A percentile compares a stretch with the other conserved stretches of the same genome.
phyloP scores from a whole-genome alignment of 441 rosid species.

The Pelargonium myrrhifolium region DNA sequence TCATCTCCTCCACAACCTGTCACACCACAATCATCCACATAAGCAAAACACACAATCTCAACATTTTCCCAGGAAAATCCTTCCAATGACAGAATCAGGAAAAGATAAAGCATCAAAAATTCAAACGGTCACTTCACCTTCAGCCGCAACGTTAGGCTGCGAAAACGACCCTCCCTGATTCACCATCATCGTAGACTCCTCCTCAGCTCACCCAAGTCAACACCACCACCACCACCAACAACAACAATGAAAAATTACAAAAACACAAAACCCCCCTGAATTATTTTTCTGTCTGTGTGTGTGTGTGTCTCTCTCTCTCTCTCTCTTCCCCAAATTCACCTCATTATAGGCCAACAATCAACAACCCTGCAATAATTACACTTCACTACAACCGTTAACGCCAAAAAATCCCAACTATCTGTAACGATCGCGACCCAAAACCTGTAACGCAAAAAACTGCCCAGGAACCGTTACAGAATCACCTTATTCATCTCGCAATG shows the following conservation, averaged over 20 bases:
- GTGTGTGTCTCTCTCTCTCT: neutral
- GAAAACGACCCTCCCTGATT: slow-evolving; percentile 41
- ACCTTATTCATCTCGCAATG: slow-evolving; percentile 15
- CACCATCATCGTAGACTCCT: slow-evolving; percentile 32
- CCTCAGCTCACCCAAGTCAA: slow-evolving; percentile 13
- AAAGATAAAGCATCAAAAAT: neutral
- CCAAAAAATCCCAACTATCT: slow-evolving; percentile 6
- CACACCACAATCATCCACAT: neutral
- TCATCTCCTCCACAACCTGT: slow-evolving; percentile 28
- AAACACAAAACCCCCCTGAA: neutral
- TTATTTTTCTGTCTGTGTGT: too few relatives aligned
- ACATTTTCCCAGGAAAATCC: slow-evolving; percentile 4
- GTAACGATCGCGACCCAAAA: neutral
- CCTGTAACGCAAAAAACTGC: slow-evolving; percentile 31
- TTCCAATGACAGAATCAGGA: slow-evolving; percentile 1
- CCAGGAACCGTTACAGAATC: slow-evolving; percentile 12
- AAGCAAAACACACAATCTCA: slow-evolving; percentile 2
- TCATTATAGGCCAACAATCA: slow-evolving; percentile 24
- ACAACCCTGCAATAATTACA: too few relatives aligned
- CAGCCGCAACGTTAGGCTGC: slow-evolving; percentile 20
- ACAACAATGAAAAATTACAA: too few relatives aligned
- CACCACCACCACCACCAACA: too few relatives aligned
- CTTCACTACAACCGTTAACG: too few relatives aligned
- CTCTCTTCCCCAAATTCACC: slow-evolving; percentile 11
- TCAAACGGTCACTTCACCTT: slow-evolving; percentile 26